Conservation (phyloP, 148 eudicot species). For the Chenopodium berlandieri region DNA sequence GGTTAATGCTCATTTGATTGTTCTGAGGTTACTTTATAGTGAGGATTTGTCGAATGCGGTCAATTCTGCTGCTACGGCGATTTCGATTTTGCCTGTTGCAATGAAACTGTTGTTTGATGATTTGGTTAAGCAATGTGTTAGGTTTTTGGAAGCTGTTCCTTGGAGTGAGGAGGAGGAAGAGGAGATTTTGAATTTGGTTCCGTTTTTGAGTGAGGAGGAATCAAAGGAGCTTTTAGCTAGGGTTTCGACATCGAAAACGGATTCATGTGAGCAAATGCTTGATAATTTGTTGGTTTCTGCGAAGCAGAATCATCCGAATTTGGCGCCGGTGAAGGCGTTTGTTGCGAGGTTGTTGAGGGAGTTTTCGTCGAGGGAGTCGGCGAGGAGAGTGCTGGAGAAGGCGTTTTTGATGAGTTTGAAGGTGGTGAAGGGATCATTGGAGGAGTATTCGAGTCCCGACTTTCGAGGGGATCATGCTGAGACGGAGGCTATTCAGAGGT, state of each 20-base stretch:
- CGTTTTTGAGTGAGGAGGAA: slow-evolving; percentile 55
- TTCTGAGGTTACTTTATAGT: slow-evolving; percentile 55
- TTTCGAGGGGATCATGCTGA: slow-evolving; percentile 79
- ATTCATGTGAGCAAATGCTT: slow-evolving; percentile 71
- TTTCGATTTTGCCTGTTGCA: slow-evolving; percentile 61
- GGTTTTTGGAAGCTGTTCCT: slow-evolving; percentile 83
- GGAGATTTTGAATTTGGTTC: slow-evolving; percentile 44
- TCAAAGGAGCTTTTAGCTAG: slow-evolving; percentile 60
- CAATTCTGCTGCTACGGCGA: slow-evolving; percentile 35
- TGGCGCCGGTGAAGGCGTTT: slow-evolving; percentile 84
- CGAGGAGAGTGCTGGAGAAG: slow-evolving; percentile 56
- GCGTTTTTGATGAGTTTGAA: slow-evolving; percentile 62
- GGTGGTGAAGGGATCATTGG: slow-evolving; percentile 69
- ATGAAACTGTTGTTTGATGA: slow-evolving; percentile 73
- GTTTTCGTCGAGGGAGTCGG: slow-evolving; percentile 57
- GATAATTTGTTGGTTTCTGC: slow-evolving; percentile 59
- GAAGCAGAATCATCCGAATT: slow-evolving; percentile 64
- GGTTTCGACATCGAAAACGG: slow-evolving; percentile 43
- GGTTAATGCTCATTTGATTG: slow-evolving; percentile 44
- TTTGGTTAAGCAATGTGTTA: slow-evolving; percentile 61
- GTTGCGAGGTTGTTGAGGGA: slow-evolving; percentile 80
- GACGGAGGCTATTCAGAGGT: slow-evolving; percentile 87
- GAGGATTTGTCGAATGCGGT: slow-evolving; percentile 47
- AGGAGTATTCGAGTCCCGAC: slow-evolving; percentile 82
- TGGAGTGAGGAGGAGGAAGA: slow-evolving; percentile 85